Evolutionary conservation across 305 asterid genomes (phyloP).

Genomic region (Fraxinus floribunda): DNA sequence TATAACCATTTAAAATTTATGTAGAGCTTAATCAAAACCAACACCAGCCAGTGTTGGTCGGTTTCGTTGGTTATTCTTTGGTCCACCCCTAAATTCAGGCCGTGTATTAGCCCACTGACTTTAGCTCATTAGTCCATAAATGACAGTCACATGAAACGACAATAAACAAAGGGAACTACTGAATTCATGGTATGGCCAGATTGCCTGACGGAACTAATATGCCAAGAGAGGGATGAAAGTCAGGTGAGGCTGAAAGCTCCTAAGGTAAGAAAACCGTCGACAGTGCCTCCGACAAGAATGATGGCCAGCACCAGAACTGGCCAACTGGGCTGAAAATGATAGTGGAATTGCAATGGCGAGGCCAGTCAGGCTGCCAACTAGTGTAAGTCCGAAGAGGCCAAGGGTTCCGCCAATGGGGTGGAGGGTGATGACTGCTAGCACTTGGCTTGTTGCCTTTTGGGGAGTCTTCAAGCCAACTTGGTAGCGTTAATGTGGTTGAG

Average conservation of each 20-base stretch:
- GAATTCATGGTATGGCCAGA: not conserved
- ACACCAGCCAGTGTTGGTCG: not conserved
- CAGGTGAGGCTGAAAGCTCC: not conserved
- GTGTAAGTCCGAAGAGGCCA: not conserved
- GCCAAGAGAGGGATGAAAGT: not conserved
- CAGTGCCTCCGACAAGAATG: not conserved
- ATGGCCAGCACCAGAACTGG: not conserved
- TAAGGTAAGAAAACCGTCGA: not conserved
- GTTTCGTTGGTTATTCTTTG: not conserved
- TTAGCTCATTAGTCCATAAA: not conserved
- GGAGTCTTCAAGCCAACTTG: not conserved
- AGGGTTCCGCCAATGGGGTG: not conserved
- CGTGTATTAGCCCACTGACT: not conserved
- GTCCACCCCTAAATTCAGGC: not conserved
- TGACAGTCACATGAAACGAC: not conserved
- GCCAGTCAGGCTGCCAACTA: not conserved
- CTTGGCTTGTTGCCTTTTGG: not conserved
- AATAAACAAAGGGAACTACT: not conserved
- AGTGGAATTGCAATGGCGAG: not conserved
- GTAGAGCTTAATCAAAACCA: not conserved
- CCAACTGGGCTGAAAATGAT: not conserved
- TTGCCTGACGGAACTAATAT: not conserved
- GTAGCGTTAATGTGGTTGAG: not conserved
- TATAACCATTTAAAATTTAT: not conserved
- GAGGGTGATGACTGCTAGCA: not conserved